phyloP scores from a whole-genome alignment of 352 stramenopile species.

The Pilasporangium apinafurcum region DNA sequence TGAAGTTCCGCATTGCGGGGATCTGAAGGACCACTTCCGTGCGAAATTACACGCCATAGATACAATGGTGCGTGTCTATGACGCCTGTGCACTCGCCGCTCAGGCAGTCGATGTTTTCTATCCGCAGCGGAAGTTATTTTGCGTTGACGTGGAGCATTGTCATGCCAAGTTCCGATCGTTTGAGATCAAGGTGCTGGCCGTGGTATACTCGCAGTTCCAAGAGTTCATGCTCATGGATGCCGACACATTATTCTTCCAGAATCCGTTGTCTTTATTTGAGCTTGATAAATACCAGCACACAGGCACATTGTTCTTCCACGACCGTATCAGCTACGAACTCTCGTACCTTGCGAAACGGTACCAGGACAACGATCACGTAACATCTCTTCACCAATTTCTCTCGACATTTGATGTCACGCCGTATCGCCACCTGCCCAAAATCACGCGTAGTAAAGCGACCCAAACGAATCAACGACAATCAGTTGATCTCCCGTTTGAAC shows the following conservation, averaged over 20 bases:
- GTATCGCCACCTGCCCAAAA: conserved; percentile 21
- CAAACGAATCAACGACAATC: conserved; percentile 3
- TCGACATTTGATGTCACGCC: conserved; percentile 25
- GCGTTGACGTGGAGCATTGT: conserved; percentile 21
- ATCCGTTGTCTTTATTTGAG: conserved; percentile 27
- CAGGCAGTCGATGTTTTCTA: conserved; percentile 21
- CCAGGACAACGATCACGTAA: conserved; percentile 12
- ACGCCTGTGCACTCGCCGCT: conserved; percentile 20
- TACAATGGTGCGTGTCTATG: conserved; percentile 22
- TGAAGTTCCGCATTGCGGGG: conserved; percentile 57
- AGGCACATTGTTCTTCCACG: conserved; percentile 51
- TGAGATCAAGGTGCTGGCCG: conserved; percentile 21
- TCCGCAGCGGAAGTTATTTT: conserved; percentile 19
- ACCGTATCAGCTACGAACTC: conserved; percentile 30
- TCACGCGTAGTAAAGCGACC: conserved; percentile 15
- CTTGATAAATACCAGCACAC: conserved; percentile 16
- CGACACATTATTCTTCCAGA: conserved; percentile 32
- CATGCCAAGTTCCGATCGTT: conserved; percentile 24
- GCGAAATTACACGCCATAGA: no score
- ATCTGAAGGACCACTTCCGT: no score
- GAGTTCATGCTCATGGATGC: conserved; percentile 50
- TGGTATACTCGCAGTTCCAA: conserved; percentile 40
- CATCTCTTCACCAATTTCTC: conserved; percentile 27
- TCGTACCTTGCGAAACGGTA: conserved; percentile 20
- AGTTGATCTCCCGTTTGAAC: conserved; percentile 15